phyloP scores from a whole-genome alignment of 169 alveolate genomes.

The Eimeria maxima region DNA sequence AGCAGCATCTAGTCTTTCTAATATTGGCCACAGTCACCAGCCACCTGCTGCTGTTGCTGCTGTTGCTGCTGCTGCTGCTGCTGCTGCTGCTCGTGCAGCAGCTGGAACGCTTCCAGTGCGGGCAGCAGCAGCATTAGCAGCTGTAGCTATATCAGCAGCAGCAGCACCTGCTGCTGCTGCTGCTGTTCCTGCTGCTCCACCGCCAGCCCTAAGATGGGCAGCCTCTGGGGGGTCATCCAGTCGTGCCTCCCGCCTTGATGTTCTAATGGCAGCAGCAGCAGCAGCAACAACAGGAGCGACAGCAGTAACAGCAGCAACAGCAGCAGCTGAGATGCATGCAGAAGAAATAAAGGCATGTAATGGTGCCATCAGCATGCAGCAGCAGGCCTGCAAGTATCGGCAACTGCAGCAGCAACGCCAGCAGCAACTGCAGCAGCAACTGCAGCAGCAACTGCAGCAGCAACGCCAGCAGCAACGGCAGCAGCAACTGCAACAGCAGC shows the following conservation, averaged over 20 bases:
- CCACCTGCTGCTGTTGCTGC: neutral
- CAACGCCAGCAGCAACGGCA: too few relatives aligned
- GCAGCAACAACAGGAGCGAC: neutral
- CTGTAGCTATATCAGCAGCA: conserved; percentile 22
- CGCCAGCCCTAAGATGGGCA: neutral
- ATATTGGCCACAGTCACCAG: neutral
- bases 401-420: neutral
- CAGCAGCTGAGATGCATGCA: neutral
- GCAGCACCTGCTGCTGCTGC: conserved; percentile 61
- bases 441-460: too few relatives aligned
- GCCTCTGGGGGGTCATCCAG: neutral
- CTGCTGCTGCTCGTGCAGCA: conserved; percentile 34
- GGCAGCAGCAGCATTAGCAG: neutral
- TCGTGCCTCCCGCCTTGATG: neutral
- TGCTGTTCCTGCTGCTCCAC: neutral
- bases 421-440: too few relatives aligned
- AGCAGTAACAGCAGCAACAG: conserved; percentile 10
- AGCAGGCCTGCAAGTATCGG: too few relatives aligned
- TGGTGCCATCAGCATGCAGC: too few relatives aligned
- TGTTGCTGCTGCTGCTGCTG: neutral
- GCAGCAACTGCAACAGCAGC: too few relatives aligned
- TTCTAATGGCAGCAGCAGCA: conserved; percentile 7
- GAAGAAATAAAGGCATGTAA: too few relatives aligned
- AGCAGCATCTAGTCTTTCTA: neutral
- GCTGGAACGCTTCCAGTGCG: neutral